Evolutionary conservation across 257 asterid genomes (phyloP).

Genomic region (Asclepias syriaca): DNA sequence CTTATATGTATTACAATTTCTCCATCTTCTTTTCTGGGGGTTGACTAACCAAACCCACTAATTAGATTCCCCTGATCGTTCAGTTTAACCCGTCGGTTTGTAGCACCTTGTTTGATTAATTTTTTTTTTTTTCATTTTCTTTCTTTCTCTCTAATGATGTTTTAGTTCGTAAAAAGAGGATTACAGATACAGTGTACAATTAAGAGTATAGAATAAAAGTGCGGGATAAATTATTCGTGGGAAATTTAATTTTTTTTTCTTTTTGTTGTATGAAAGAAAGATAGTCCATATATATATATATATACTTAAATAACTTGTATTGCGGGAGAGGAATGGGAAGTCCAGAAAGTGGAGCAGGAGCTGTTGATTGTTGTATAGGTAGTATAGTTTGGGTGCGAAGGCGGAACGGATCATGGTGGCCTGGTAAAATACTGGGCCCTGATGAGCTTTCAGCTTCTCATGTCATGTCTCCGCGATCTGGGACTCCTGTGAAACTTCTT

Average conservation of each 20-base stretch:
- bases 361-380: slow-evolving; percentile 72
- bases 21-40: slow-evolving; percentile 45
- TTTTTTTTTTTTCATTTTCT: not conserved
- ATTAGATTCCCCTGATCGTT: slow-evolving; percentile 23
- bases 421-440: slow-evolving; percentile 89
- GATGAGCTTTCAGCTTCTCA: slow-evolving; percentile 81
- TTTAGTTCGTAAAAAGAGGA: not conserved
- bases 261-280: not conserved
- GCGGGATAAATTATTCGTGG: slow-evolving; percentile 1
- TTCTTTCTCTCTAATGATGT: not conserved
- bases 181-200: slow-evolving; percentile 1
- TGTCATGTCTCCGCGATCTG: slow-evolving; percentile 90
- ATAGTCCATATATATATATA: not conserved
- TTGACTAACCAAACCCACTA: slow-evolving; percentile 32
- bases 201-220: not conserved
- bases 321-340: slow-evolving; percentile 49
- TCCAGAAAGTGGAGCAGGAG: slow-evolving; percentile 64
- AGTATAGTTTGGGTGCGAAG: slow-evolving; percentile 99
- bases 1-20: slow-evolving; percentile 3
- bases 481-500: slow-evolving; percentile 98
- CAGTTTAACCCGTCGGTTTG: slow-evolving; percentile 6
- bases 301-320: slow-evolving; percentile 8
- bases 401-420: slow-evolving; percentile 99
- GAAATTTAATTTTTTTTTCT: not conserved
- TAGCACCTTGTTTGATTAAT: slow-evolving; percentile 7